Conservation (phyloP, 768 basidiomycete species). For the Macrolepiota fuliginosa region DNA sequence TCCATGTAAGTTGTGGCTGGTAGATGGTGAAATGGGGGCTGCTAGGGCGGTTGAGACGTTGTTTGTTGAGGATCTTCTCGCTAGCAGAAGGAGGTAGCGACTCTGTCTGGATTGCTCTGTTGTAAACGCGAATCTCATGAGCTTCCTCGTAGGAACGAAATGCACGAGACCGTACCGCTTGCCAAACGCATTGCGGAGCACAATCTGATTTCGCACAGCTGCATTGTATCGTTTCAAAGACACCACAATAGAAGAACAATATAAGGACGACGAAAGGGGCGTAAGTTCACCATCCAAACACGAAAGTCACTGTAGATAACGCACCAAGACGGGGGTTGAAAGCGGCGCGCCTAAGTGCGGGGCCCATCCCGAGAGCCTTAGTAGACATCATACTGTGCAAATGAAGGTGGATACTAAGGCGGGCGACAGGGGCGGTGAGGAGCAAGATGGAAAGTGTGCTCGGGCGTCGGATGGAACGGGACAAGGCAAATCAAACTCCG, state of each 20-base stretch:
- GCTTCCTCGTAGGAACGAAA: not conserved
- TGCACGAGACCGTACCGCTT: constrained; percentile 34
- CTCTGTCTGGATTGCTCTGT: constrained; percentile 62
- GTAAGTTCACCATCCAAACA: constrained; percentile 18
- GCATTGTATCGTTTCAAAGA: not conserved
- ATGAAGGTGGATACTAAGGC: constrained; percentile 1
- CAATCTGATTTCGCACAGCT: constrained; percentile 39
- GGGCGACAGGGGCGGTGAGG: constrained; percentile 4
- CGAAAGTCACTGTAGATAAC: constrained; percentile 17
- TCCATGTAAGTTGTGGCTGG: constrained; percentile 91
- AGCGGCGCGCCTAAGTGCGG: constrained; percentile 50
- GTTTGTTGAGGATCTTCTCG: constrained; percentile 74
- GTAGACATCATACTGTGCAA: constrained; percentile 37
- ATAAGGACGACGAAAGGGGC: not conserved
- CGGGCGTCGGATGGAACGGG: constrained; percentile 16
- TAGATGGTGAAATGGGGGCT: constrained; percentile 98
- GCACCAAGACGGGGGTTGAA: constrained; percentile 38
- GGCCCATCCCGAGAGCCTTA: constrained; percentile 57
- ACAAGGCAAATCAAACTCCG: constrained; percentile 22
- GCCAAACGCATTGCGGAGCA: constrained; percentile 34
- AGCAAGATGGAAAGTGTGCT: constrained; percentile 1
- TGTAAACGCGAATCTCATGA: not conserved
- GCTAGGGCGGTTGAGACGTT: constrained; percentile 85
- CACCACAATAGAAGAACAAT: constrained; percentile 15
- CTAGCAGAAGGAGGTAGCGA: constrained; percentile 60